Evolutionary conservation across 1,139 yeast genomes (phyloP), one percentile per base, ranked within the genome.

Genomic region (Candida sojae): DNA sequence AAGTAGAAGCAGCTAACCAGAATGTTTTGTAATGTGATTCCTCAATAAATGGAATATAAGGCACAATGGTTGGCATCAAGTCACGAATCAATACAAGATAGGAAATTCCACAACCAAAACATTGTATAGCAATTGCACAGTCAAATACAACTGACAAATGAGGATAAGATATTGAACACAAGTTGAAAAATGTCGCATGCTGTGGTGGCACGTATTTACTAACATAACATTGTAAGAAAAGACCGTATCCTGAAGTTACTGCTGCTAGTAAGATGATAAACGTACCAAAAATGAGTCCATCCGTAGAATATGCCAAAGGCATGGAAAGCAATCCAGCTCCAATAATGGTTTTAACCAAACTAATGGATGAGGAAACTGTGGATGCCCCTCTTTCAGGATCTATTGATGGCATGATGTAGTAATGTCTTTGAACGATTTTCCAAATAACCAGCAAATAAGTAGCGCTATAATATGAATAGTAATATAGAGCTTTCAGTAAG

Each of bases 271-370:
- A 23, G 11, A 91, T 79, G 44, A 91, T 77, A 9, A 79, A 48
- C 0, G 82, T 61, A 0, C 98, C 99, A 32, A 86, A 68, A 1
- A 85, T 56, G 2, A 91, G 65, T 2, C 97, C 97, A 62, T 92
- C 96, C n/a, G 92, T 83, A 48, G 83, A 77, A 64, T 88, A 86
- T 0, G 97, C 96, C 59, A 80, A 86, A 1, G 99, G 98, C 74
- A 95, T 86, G 12, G 97, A 96, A 48, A 93, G 79, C 56, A 93
- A 79, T 0, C 99, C 99, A 0, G 99, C 97, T 3, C 98, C 96
- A 13, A 86, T 77, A 48, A 87, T 85, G 6, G 93, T 87, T 63
- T 87, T 87, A 48, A 83, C 73, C 48, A 88, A 70, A 57, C 84
- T 84, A 39, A 86, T 67, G 28, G 77, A 64, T 1, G 88, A 82